Base-by-base conservation (phyloP, 768 basidiomycete genomes). In the Cystobasidium onofrii region DNA sequence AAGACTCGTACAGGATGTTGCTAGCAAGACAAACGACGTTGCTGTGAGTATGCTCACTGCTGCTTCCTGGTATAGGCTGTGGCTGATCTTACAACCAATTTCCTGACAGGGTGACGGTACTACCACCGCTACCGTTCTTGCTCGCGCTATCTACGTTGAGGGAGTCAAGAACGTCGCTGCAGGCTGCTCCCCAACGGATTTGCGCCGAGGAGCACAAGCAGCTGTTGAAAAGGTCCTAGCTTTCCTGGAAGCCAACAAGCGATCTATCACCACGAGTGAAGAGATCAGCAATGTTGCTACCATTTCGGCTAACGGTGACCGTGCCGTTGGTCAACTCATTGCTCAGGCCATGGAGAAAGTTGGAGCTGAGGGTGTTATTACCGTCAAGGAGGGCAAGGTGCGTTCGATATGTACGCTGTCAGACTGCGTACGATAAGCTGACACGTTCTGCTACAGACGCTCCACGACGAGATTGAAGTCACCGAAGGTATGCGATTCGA, bases 401-500 rank as follows among this genome's bases (percentile, higher is more conserved):
- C 31, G 29, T 60, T 60, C 31, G 17, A 29, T n/a, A 60, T 29
- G 33, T 25, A 6, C 25, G 27, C 25, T 60, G 27, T 13, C 1
- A 15, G 2, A 15, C 31, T 29, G 23, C 27, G 12, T 4, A 60
- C 25, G 10, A 60, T 29, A 29, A 29, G 15, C 29, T 60, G 57
- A 60, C 46, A 3, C 18, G 3, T 3, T 9, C 31, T 23, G 10
- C 57, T 60, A 4, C 27, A 60, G 69, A 98, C 95, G 4, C 96
- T 94, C 76, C 93, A 97, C 78, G 95, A 99, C 80, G 93, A 96
- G 83, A 97, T 97, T 80, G 95, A 99, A 82, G 93, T 99, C 79
- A 97, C 95, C 31, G 95, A 99, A 84, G 95, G 95, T 82, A 99
- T 99, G 95, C 88, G 93, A 79, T 97, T 99, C 84, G 95, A 99